Evolutionary conservation across 2,329 filamentous ascomycete genomes (phyloP), one percentile per base, ranked within the genome.

Genomic region (Xylaria sp.): DNA sequence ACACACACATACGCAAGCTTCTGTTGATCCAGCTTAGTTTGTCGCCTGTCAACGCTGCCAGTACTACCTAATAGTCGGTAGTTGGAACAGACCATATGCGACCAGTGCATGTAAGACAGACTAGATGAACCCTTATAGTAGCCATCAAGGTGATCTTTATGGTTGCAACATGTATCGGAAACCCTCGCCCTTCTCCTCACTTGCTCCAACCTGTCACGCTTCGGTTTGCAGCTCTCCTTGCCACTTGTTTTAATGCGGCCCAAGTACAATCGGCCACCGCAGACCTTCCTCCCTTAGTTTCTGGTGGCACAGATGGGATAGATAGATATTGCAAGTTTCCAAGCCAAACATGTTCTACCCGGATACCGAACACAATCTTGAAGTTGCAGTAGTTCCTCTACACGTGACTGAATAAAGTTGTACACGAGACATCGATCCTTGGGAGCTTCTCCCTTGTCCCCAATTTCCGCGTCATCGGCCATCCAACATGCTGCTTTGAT

Each of bases 201-300:
- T 58, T 63, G 66, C 67, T 67, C 66, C 58, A 62, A 67, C 59
- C 48, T 65, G 57, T 60, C 51, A 51, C 54, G 26, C 59, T 63
- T 63, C 49, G 46, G 53, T 59, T 64, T 65, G 68, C 63, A 68
- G 59, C 66, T 69, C 62, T 71, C 69, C 70, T 40, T 69, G 66
- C 62, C 66, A 67, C 65, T 68, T 65, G 65, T 70, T 69, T 72
- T 66, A 60, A 70, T 73, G 71, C 71, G 70, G 53, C 44, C 58
- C 60, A 63, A 42, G 36, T 20, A 63, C 68, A 67, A 59, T 65
- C 61, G 66, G 66, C 66, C 65, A 63, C 58, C 59, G 56, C 66
- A 63, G 65, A 20, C 40, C 23, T 51, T 23, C 7, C 33, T 33
- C 33, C 33, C 53, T 33, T 17, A 5, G 13, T 51, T 13, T 48